Base-by-base conservation (phyloP, 2,329 filamentous ascomycete species). In the Fusarium papillatum region DNA sequence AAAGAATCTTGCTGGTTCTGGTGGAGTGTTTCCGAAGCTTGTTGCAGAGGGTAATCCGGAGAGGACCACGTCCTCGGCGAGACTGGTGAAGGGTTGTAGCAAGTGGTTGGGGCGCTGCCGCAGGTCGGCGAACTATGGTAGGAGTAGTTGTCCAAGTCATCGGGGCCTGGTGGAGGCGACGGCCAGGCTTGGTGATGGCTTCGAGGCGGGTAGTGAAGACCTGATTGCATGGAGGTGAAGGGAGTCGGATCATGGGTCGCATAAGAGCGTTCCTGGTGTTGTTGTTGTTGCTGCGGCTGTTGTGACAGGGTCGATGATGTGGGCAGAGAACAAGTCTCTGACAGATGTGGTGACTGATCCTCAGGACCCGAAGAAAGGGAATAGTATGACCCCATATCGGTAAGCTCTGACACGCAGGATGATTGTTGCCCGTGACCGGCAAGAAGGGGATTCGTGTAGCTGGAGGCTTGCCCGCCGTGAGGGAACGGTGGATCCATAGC, bases 101-200 rank as follows among this genome's bases (percentile, higher is more conserved):
- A 77, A 46, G 77, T 64, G 59, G 76, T 62, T 57, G 75, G 69
- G 64, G 72, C 74, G 64, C 76, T 76, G 6, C 72, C 77, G 46
- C 75, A 78, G 19, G 77, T 78, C 6, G 84, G 82, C 13, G 83
- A 84, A 36, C 78, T 81, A 63, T 81, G 79, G 74, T 82, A 83
- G 53, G 82, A 82, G 65, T 82, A 82, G 69, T 81, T 81, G 24
- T 86, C 85, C 60, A 83, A 79, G 29, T 86, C 85, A 39, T 85
- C 82, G 43, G 81, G 80, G 16, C 80, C 80, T 11, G 81, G 80
- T 14, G 83, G 84, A 36, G 86, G 84, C 31, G 84, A 86, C 41
- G 82, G 80, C 81, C 84, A 84, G 61, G 73, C 69, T 53, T 76
- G 79, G 46, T 79, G 71, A 64, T 80, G 72, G 62, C 67, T 72